phyloP scores from a whole-genome alignment of 1,284 basidiomycete species.

The Marasmius sp. region DNA sequence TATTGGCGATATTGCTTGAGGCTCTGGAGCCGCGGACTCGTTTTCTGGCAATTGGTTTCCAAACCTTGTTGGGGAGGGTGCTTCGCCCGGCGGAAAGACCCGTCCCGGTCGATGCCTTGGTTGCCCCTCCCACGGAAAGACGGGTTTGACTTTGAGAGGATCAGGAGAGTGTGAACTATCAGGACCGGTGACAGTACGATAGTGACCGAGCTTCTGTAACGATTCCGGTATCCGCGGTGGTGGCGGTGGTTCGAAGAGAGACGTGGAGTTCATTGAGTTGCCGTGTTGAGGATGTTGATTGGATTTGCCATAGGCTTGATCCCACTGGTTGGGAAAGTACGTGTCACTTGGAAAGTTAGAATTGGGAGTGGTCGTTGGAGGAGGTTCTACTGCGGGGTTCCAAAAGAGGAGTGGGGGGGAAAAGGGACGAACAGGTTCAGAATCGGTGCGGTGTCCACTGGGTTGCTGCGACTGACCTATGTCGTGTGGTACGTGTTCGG shows the following conservation, averaged over 20 bases:
- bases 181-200: constrained; percentile 56
- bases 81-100: constrained; percentile 74
- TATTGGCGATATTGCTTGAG: constrained; percentile 23
- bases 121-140: constrained; percentile 94
- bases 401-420: constrained; percentile 68
- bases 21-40: constrained; percentile 30
- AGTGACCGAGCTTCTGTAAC: constrained; percentile 59
- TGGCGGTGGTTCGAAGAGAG: constrained; percentile 63
- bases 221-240: constrained; percentile 58
- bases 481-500: background rate
- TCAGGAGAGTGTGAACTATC: constrained; percentile 60
- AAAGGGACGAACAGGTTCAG: constrained; percentile 37
- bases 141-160: constrained; percentile 65
- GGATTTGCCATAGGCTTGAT: constrained; percentile 44
- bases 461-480: constrained; percentile 7
- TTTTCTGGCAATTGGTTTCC: constrained; percentile 35
- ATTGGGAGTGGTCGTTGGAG: constrained; percentile 58
- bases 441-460: constrained; percentile 14
- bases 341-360: constrained; percentile 61
- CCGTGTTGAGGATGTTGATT: constrained; percentile 25
- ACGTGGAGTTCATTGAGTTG: constrained; percentile 33
- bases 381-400: constrained; percentile 72
- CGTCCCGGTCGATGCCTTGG: constrained; percentile 65
- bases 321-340: constrained; percentile 77
- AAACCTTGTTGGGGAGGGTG: constrained; percentile 54